These are phyloP conservation scores for Porphyra umbilicalis DNA, from an alignment of 31 red algal species.

Conservation along the genomic window DNA sequence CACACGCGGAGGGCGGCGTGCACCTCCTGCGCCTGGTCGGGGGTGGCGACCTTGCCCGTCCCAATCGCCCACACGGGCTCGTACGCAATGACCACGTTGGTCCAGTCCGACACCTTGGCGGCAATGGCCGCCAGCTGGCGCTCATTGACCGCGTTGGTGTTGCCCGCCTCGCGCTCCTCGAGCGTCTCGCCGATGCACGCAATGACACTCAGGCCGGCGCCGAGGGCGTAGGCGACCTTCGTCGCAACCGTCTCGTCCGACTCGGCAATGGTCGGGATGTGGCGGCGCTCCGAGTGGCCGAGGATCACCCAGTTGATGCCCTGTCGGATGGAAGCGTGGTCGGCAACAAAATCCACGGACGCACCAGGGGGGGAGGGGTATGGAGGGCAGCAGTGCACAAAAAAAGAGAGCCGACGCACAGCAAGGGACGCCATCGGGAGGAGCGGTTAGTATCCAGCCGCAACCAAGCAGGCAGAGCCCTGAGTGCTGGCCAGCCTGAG, in stretches of 20 bases:
- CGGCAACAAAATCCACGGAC: too few relatives aligned
- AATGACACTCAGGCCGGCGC: conserved; percentile 59
- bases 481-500: too few relatives aligned
- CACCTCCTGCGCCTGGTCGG: conserved; percentile 90
- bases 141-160: conserved; percentile 56
- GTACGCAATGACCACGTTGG: conserved; percentile 75
- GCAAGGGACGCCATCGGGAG: too few relatives aligned
- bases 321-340: neutral
- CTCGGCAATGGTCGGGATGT: conserved; percentile 47
- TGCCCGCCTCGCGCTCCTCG: conserved; percentile 74
- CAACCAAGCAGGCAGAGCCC: too few relatives aligned
- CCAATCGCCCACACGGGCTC: conserved; percentile 99
- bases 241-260: conserved; percentile 53
- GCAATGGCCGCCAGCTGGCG: conserved; percentile 55
- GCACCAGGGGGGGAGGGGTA: too few relatives aligned
- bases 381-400: too few relatives aligned
- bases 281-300: conserved; percentile 88
- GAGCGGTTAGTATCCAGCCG: too few relatives aligned
- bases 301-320: conserved; percentile 75
- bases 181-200: conserved; percentile 90
- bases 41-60: conserved; percentile 95
- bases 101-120: conserved; percentile 44
- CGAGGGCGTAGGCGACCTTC: conserved; percentile 68
- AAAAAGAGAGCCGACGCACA: too few relatives aligned
- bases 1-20: conserved; percentile 52